Base-by-base conservation (phyloP, 2,329 filamentous ascomycete genomes). In the Leptosphaerulina australis region DNA sequence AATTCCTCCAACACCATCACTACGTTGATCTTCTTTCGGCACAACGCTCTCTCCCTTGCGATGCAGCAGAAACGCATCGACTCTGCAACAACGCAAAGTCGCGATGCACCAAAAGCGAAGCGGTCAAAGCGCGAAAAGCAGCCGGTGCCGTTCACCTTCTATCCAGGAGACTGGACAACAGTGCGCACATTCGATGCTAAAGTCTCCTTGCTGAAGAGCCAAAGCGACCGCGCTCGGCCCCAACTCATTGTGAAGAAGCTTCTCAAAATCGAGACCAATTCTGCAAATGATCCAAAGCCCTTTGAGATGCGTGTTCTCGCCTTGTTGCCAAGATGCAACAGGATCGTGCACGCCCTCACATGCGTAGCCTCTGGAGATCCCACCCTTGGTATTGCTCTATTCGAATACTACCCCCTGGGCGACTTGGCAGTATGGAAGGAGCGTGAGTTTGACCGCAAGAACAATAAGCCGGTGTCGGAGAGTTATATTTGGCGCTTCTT, bases 401-500 rank as follows among this genome's bases (percentile, higher is more conserved):
- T 62, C 20, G 44, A 58, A 10, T 50, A 60, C 25, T 65, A 57
- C 21, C 56, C 56, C 6, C 22, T 63, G 5, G 63, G 65, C 8
- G 64, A 68, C 31, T 17, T 69, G 14, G 8, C n/a, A 4, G 20
- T 51, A 4, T 67, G 64, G 64, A 61, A 57, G 33, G 9, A 44
- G 2, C 28, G 22, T 8, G n/a, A 52, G 2, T 66, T 62, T 36
- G 50, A 58, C 21, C 25, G 21, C 8, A 47, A 40, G 21, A 53
- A 59, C 15, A 18, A 29, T 10, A 64, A 63, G 29, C 53, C 54
- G 5, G 55, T 70, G 4, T 60, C 65, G 5, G 67, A 70, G 38
- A 54, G 50, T 11, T 56, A 50, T 33, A 63, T 70, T 14, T 69
- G 66, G 66, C 55, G 65, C 1, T 61, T 63, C 31, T 63, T 68